Conservation (phyloP, 1,139 yeast genomes). For the Yamadazyma membranifaciens region DNA sequence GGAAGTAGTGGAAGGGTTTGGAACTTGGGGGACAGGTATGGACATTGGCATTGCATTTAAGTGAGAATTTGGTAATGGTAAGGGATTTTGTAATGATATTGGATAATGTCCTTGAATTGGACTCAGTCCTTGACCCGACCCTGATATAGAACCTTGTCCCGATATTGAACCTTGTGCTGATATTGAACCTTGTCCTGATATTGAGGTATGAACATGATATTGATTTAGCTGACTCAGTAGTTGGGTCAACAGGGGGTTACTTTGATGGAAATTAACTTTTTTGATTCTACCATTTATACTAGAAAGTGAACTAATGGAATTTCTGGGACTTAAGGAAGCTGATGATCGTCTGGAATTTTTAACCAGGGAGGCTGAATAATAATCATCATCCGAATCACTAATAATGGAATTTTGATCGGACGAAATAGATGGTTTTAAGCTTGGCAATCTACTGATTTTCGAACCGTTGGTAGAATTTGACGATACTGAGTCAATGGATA, state of each 20-base stretch:
- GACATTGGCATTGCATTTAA: background rate
- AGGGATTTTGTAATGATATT: too few relatives aligned
- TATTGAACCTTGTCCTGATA: slow-evolving; percentile 8
- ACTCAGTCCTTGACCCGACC: background rate
- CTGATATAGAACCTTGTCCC: background rate
- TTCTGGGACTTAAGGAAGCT: slow-evolving; percentile 42
- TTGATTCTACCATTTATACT: slow-evolving; percentile 46
- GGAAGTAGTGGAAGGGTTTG: background rate
- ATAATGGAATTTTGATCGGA: slow-evolving; percentile 18
- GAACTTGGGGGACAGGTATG: background rate
- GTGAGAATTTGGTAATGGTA: too few relatives aligned
- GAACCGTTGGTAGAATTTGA: slow-evolving; percentile 19
- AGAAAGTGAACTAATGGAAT: slow-evolving; percentile 43
- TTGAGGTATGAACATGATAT: too few relatives aligned
- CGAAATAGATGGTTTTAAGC: slow-evolving; percentile 26
- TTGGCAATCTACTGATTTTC: slow-evolving; percentile 26
- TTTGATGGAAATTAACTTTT: slow-evolving; percentile 18
- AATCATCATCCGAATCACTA: slow-evolving; percentile 44
- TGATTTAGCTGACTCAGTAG: background rate
- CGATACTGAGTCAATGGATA: slow-evolving; percentile 36
- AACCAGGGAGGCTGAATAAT: slow-evolving; percentile 28
- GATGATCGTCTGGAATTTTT: slow-evolving; percentile 22
- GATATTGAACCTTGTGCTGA: slow-evolving; percentile 2
- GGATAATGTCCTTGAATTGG: background rate
- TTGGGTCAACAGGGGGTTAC: background rate